Evolutionary conservation across 2,329 filamentous ascomycete species (phyloP).

Genomic region (Epichloe typhina): DNA sequence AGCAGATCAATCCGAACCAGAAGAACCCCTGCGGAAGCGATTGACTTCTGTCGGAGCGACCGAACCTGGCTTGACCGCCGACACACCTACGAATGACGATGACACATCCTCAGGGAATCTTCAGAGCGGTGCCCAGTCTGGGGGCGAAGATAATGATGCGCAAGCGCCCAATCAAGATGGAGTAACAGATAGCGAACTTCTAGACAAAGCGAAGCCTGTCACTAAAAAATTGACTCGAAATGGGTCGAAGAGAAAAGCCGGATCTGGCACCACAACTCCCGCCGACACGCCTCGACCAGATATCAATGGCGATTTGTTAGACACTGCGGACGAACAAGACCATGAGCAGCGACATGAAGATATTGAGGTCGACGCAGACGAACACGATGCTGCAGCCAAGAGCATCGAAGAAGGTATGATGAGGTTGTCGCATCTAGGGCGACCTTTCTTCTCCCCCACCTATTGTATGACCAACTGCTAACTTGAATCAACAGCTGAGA

Average conservation of each 20-base stretch:
- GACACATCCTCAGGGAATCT: conserved; percentile 22
- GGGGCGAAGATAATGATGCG: conserved; percentile 32
- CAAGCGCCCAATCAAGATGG: conserved; percentile 15
- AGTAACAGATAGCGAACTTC: conserved; percentile 14
- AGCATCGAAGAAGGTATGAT: conserved; percentile 55
- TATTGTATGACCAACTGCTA: conserved; percentile 7
- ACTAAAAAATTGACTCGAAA: conserved; percentile 29
- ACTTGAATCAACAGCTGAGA: conserved; percentile 43
- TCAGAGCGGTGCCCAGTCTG: conserved; percentile 27
- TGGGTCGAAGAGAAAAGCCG: conserved; percentile 25
- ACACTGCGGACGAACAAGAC: conserved; percentile 26
- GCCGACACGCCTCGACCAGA: conserved; percentile 14
- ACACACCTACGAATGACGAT: conserved; percentile 21
- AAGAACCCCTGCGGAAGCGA: conserved; percentile 40
- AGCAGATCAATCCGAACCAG: conserved; percentile 30
- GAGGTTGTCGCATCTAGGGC: conserved; percentile 12
- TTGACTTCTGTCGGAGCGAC: conserved; percentile 33
- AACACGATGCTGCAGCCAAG: conserved; percentile 42
- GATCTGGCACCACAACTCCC: conserved; percentile 1
- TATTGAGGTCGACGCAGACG: conserved; percentile 33
- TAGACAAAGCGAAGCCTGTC: conserved; percentile 19
- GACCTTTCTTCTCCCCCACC: neutral
- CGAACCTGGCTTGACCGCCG: conserved; percentile 22
- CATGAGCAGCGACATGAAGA: conserved; percentile 36
- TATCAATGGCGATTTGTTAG: conserved; percentile 18